Conservation (phyloP, 2,329 filamentous ascomycete species). For the Hypoxylon sp. region DNA sequence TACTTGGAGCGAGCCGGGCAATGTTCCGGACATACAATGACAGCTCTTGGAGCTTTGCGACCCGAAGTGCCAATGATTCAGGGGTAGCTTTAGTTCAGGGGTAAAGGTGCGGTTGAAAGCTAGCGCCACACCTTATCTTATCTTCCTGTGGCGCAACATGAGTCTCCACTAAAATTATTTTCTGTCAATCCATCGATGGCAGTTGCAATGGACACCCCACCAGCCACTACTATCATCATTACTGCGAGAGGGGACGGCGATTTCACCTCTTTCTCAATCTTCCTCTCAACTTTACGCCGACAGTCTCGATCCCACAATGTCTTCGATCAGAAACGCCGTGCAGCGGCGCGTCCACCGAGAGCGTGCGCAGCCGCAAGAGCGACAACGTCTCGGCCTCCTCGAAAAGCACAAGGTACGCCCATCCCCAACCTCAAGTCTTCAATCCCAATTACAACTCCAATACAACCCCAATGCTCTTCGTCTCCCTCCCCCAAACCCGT, state of each 20-base stretch:
- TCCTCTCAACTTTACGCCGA: not conserved
- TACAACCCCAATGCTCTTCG: not conserved
- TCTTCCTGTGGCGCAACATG: constrained; percentile 1
- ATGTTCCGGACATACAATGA: not conserved
- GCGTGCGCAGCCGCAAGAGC: constrained; percentile 86
- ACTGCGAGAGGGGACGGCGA: not conserved
- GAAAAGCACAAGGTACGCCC: constrained; percentile 87
- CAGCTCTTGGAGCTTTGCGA: not conserved
- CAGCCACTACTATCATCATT: constrained; percentile 6
- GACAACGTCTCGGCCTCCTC: constrained; percentile 87
- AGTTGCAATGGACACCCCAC: constrained; percentile 16
- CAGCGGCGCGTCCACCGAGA: constrained; percentile 89
- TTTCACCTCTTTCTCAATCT: not conserved
- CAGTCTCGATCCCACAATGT: constrained; percentile 57
- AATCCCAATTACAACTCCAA: not conserved
- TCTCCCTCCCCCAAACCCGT: not conserved
- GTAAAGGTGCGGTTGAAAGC: constrained; percentile 8
- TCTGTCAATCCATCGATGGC: constrained; percentile 17
- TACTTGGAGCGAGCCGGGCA: not conserved
- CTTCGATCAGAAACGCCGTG: constrained; percentile 73
- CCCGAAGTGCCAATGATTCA: not conserved
- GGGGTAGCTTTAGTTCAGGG: constrained; percentile 5
- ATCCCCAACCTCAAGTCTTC: constrained; percentile 11
- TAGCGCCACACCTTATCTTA: constrained; percentile 25
- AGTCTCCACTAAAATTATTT: constrained; percentile 39